phyloP scores from a whole-genome alignment of 2,329 filamentous ascomycete species.

The Dryadomyces sulphureus region DNA sequence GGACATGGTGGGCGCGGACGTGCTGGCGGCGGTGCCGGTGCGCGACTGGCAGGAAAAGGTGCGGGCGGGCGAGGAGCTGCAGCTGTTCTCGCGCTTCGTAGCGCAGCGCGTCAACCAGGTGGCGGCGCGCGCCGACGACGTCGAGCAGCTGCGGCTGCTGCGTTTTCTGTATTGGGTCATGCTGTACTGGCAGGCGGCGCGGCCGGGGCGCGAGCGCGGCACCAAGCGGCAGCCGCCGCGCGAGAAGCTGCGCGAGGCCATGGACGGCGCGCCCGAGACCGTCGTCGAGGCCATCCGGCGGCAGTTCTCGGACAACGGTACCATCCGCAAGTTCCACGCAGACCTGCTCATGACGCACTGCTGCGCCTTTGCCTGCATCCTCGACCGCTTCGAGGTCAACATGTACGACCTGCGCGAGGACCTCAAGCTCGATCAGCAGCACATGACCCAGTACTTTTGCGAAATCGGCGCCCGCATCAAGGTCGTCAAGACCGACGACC shows the following conservation, averaged over 20 bases:
- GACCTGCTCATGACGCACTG: slow-evolving; percentile 63
- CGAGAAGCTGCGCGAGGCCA: slow-evolving; percentile 43
- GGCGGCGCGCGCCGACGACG: slow-evolving; percentile 37
- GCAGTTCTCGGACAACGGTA: slow-evolving; percentile 50
- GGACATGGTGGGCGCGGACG: slow-evolving; percentile 50
- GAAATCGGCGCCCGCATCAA: slow-evolving; percentile 62
- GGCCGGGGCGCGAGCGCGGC: slow-evolving; percentile 29
- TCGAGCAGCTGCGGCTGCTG: slow-evolving; percentile 39
- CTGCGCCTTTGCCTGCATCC: slow-evolving; percentile 53
- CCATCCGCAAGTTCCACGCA: slow-evolving; percentile 55
- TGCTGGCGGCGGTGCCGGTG: slow-evolving; percentile 52
- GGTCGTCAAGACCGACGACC: slow-evolving; percentile 43
- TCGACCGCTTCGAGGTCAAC: slow-evolving; percentile 62
- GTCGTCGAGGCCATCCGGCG: slow-evolving; percentile 53
- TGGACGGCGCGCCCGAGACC: slow-evolving; percentile 42
- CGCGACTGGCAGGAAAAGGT: slow-evolving; percentile 60
- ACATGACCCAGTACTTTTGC: slow-evolving; percentile 55
- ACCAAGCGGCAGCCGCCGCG: slow-evolving; percentile 39
- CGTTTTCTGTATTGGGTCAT: slow-evolving; percentile 45
- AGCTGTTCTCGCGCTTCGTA: slow-evolving; percentile 47
- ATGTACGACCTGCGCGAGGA: slow-evolving; percentile 56
- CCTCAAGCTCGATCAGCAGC: slow-evolving; percentile 54
- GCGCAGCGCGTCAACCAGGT: slow-evolving; percentile 43
- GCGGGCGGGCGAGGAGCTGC: slow-evolving; percentile 41
- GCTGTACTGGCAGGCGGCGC: slow-evolving; percentile 33